phyloP scores from a whole-genome alignment of 1,139 yeast genomes.

The Saccharomyces pastorianus region DNA sequence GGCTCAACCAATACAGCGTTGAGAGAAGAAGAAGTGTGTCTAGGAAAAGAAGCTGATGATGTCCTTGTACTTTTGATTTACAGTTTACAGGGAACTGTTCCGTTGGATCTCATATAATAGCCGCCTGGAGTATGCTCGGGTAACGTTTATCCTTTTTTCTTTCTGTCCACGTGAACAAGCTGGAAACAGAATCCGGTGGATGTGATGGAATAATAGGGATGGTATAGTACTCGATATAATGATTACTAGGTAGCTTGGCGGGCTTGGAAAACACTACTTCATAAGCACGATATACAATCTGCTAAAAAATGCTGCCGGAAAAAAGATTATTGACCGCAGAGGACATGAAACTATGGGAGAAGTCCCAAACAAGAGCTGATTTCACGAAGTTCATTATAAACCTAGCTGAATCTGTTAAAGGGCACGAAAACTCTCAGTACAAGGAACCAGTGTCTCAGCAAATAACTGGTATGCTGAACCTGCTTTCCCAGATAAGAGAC shows the following conservation, averaged over 20 bases:
- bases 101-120: not conserved
- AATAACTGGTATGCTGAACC: constrained; percentile 32
- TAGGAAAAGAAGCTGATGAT: too few species aligned
- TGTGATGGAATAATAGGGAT: not conserved
- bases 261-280: too few species aligned
- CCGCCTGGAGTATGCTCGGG: not conserved
- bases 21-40: too few species aligned
- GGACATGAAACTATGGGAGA: constrained; percentile 58
- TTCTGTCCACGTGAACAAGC: not conserved
- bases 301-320: constrained; percentile 32
- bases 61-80: too few species aligned
- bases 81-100: too few species aligned
- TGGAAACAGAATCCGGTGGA: not conserved
- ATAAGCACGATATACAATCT: not conserved
- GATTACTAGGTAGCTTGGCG: too few species aligned
- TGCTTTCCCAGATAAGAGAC: constrained; percentile 41
- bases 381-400: constrained; percentile 48
- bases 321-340: constrained; percentile 50
- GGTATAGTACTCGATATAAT: not conserved
- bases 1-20: too few species aligned
- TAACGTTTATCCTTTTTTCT: not conserved
- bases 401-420: constrained; percentile 62
- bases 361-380: constrained; percentile 42
- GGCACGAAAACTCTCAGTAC: constrained; percentile 47
- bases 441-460: constrained; percentile 32